A percentile compares a stretch with the other conserved stretches of the same genome.
Conservation (phyloP, 805 yeast species). For the Ogataea populi-albae region DNA sequence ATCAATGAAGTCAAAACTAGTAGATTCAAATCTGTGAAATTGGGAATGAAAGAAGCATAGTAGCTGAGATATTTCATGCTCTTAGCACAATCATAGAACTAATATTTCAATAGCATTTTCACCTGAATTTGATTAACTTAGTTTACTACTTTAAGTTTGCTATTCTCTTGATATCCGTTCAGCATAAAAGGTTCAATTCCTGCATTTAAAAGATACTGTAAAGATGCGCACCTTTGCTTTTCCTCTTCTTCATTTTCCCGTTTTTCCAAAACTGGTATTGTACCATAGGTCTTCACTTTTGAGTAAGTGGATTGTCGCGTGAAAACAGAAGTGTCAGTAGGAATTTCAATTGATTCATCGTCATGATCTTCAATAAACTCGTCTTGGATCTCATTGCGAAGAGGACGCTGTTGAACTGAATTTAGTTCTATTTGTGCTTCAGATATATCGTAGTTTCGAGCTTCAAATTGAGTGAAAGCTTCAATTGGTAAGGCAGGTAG, state of each 20-base stretch:
- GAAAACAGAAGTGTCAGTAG: constrained; percentile 24
- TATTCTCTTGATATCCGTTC: constrained; percentile 27
- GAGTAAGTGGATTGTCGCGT: constrained; percentile 24
- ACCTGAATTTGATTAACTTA: too few species aligned
- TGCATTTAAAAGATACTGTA: constrained; percentile 20
- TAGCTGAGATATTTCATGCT: too few species aligned
- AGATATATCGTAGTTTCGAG: constrained; percentile 19
- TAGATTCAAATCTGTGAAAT: constrained; percentile 60
- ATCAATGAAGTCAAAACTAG: constrained; percentile 62
- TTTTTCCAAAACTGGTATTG: constrained; percentile 8
- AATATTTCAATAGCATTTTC: too few species aligned
- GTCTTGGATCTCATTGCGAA: not conserved
- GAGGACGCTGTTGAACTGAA: constrained; percentile 2
- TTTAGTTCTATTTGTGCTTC: not conserved
- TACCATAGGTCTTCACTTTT: constrained; percentile 13
- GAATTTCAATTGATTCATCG: constrained; percentile 17
- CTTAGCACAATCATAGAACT: too few species aligned
- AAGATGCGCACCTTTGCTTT: constrained; percentile 17
- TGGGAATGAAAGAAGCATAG: constrained; percentile 19
- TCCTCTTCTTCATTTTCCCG: constrained; percentile 10
- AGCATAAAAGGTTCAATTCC: constrained; percentile 31
- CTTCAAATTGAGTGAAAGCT: constrained; percentile 19
- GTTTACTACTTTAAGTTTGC: constrained; percentile 20
- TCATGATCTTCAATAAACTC: not conserved
- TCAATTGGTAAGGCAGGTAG: constrained; percentile 26